Base-by-base conservation (phyloP, 225 moss, liverwort and hornwort genomes). In the Thuidium tamariscinum region DNA sequence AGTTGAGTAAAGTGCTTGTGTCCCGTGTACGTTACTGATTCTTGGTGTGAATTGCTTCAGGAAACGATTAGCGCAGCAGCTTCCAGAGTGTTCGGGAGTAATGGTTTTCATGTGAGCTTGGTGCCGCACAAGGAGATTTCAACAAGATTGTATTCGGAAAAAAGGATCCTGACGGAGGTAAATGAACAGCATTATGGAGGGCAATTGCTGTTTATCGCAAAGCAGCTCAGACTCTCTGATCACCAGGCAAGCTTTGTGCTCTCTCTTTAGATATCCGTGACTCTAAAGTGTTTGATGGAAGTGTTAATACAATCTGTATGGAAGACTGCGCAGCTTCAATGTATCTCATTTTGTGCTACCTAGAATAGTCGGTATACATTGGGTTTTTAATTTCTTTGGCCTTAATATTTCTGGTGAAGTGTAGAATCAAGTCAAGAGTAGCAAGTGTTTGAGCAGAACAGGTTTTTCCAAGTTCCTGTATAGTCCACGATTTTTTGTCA, bases 151-250 rank as follows among this genome's bases (percentile, higher is more conserved):
- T 55, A 48, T 86, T 81, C 90, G 11, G 71, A 66, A n/a, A 74
- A 55, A 70, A 87, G 91, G 80, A 77, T 51, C 51, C 30, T 85
- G 81, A 65, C 37, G 42, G 69, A 81, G 70, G 22, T 41, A 25
- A 30, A 30, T 34, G 51, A 44, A 72, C 56, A 77, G 42, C 36
- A 44, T 30, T 5, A 61, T 82, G 70, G 54, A 78, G 52, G 34
- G 70, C 90, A 89, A 54, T 25, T 96, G 19, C 64, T 93, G 25
- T 97, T 97, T 77, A 83, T 89, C 85, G 93, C 97, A 61, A 91
- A 87, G 85, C 96, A 97, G 88, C 88, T 92, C 88, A 93, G 91
- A 37, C 94, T 97, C 60, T 97, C 97, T 84, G 95, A 97, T 90
- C 83, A 88, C 65, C 97, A 97, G 95, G 97, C 94, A 93, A 89